A percentile compares a stretch with the other conserved stretches of the same genome.
phyloP scores from a whole-genome alignment of 148 eudicot species.

The Diospyros lotus region DNA sequence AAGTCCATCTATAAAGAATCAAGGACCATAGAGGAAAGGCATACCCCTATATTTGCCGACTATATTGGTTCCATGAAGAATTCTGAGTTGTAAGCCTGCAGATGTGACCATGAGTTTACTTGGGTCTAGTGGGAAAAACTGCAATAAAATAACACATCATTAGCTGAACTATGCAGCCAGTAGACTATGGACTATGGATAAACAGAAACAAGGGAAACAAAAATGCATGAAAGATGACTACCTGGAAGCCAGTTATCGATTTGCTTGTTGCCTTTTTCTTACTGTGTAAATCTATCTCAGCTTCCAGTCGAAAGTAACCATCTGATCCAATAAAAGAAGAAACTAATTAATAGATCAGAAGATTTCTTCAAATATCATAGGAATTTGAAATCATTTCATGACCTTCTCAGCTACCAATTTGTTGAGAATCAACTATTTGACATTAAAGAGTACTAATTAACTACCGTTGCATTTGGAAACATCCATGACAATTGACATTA shows the following conservation, averaged over 20 bases:
- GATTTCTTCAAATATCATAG: not conserved
- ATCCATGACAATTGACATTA: not conserved
- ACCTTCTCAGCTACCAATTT: not conserved
- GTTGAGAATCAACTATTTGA: not conserved
- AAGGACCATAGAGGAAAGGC: not conserved
- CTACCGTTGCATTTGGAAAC: not conserved
- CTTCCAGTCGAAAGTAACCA: constrained; percentile 62
- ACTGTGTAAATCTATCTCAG: constrained; percentile 45
- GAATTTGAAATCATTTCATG: not conserved
- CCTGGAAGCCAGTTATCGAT: constrained; percentile 91
- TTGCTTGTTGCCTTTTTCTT: constrained; percentile 77
- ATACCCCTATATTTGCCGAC: constrained; percentile 76
- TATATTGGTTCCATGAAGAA: constrained; percentile 62
- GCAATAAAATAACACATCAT: constrained; percentile 12
- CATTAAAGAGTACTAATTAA: not conserved
- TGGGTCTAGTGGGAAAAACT: constrained; percentile 82
- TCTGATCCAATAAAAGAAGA: constrained; percentile 40
- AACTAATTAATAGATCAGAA: constrained; percentile 9
- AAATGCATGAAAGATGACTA: constrained; percentile 21
- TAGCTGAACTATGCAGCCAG: not conserved
- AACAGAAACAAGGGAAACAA: not conserved
- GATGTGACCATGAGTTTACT: constrained; percentile 81
- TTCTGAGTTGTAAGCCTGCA: constrained; percentile 84
- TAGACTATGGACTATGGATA: not conserved
- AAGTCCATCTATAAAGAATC: constrained; percentile 1